Evolutionary conservation across 179 eudicot genomes (phyloP), one percentile per base, ranked within the genome.

Genomic region (Silene vulgaris): DNA sequence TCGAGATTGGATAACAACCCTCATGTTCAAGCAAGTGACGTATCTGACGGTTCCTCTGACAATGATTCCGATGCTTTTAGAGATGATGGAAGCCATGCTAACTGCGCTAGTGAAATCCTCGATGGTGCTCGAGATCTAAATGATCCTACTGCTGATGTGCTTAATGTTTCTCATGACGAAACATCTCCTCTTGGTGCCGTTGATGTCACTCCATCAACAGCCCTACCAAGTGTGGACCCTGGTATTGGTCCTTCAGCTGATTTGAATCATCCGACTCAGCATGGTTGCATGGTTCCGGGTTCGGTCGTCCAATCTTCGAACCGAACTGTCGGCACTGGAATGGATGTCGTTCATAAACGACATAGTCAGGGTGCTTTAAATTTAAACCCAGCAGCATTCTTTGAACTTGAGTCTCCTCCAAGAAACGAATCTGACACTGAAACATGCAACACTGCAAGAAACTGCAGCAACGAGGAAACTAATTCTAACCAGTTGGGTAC

Each of bases 21-120:
- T 67, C 82, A 80, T 26, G 67, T 78, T 72, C 85, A 78, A 75
- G 84, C 82, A 45, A 79, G 72, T 72, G 83, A 83, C 21, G 29
- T 45, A 54, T 70, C 84, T 66, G 79, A 75, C 65, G 73, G 65
- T 21, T 79, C 82, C 37, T 79, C 77, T 59, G 79, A 76, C 35
- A 78, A 69, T 67, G 63, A 67, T 56, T 30, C 77, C 29, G 67
- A 66, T 71, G 52, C 61, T 16, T 71, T 54, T 26, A 74, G 77
- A 80, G 81, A 61, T 35, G 75, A 74, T 65, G 81, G 72, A 68
- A 65, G 75, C 23, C 84, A 76, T 66, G 76, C 77, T 32, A 72
- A 71, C 76, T 66, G 77, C 60, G 59, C 79, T 50, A 66, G 14
- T 71, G 86, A 72, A 82, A 70, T 35, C 9, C 43, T 69, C 77